These are phyloP conservation scores for Calonectria montana DNA, from an alignment of 2,329 filamentous ascomycete genomes.

Conservation along the genomic window DNA sequence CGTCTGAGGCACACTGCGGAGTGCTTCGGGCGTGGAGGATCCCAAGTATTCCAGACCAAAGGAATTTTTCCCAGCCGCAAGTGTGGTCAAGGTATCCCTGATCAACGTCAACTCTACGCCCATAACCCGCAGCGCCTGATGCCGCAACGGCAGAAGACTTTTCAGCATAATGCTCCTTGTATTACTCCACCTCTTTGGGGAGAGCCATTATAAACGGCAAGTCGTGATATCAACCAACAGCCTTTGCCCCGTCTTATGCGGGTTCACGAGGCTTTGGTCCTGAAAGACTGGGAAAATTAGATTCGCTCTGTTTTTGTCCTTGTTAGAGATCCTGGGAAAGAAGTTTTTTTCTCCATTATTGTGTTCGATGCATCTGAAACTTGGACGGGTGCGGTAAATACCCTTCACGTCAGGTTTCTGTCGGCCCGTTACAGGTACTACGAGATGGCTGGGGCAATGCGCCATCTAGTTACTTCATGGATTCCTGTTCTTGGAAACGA, in stretches of 20 bases:
- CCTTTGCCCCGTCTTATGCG: conserved; percentile 29
- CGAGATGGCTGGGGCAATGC: conserved; percentile 26
- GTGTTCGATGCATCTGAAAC: conserved; percentile 30
- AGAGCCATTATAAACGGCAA: conserved; percentile 35
- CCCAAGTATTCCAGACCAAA: conserved; percentile 22
- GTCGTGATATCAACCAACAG: conserved; percentile 24
- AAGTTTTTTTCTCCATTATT: conserved; percentile 26
- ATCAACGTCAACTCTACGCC: conserved; percentile 22
- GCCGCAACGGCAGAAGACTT: conserved; percentile 35
- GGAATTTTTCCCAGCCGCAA: conserved; percentile 33
- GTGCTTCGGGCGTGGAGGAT: conserved; percentile 18
- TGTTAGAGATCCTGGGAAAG: conserved; percentile 16
- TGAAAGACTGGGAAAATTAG: conserved; percentile 24
- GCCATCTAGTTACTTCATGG: conserved; percentile 9
- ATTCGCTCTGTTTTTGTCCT: conserved; percentile 30
- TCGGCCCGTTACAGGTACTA: conserved; percentile 21
- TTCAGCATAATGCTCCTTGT: conserved; percentile 38
- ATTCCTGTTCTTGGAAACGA: background rate
- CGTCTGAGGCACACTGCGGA: conserved; percentile 12
- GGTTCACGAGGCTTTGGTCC: conserved; percentile 35
- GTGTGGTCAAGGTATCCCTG: conserved; percentile 43
- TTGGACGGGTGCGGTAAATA: conserved; percentile 20
- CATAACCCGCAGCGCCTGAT: conserved; percentile 22
- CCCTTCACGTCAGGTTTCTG: conserved; percentile 10
- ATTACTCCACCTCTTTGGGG: conserved; percentile 39